Percentiles rank a stretch among this genome's conserved stretches.
Conservation (phyloP, 2,329 filamentous ascomycete genomes). For the Xylariales sp. region DNA sequence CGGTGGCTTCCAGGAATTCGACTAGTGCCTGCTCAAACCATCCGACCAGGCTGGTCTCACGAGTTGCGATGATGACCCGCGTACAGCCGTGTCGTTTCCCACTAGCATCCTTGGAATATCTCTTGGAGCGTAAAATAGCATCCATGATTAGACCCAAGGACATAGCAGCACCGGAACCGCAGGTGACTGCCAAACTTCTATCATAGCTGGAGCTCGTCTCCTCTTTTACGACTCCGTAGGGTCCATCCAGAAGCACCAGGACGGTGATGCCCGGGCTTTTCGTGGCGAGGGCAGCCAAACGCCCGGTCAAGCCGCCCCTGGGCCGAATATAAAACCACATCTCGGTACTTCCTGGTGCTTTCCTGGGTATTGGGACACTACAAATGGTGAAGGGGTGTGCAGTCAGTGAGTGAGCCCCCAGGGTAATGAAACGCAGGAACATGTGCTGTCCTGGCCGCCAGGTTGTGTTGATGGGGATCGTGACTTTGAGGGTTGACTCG, state of each 20-base stretch:
- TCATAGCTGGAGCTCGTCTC: conserved; percentile 34
- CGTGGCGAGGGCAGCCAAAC: conserved; percentile 33
- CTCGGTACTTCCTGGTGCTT: conserved; percentile 21
- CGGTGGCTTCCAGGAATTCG: conserved; percentile 16
- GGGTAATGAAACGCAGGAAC: conserved; percentile 46
- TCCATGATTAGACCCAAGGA: conserved; percentile 44
- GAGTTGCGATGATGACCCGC: conserved; percentile 23
- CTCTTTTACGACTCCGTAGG: conserved; percentile 48
- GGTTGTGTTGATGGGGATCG: conserved; percentile 34
- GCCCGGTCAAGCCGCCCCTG: conserved; percentile 43
- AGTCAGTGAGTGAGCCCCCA: conserved; percentile 38
- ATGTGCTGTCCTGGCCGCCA: conserved; percentile 53
- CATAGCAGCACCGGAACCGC: conserved; percentile 53
- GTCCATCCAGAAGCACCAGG: conserved; percentile 51
- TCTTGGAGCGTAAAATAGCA: conserved; percentile 15
- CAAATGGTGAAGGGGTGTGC: conserved; percentile 53
- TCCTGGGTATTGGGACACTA: conserved; percentile 32
- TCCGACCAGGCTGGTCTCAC: conserved; percentile 9
- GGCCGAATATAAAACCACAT: conserved; percentile 51
- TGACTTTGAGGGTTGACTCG: conserved; percentile 35
- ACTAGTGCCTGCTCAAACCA: conserved; percentile 13
- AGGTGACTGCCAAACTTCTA: conserved; percentile 42
- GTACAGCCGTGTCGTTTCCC: conserved; percentile 9
- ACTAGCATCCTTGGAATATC: conserved; percentile 5
- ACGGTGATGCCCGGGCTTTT: conserved; percentile 30